Evolutionary conservation across 2,329 filamentous ascomycete species (phyloP).

Genomic region (Colletotrichum paranaense): DNA sequence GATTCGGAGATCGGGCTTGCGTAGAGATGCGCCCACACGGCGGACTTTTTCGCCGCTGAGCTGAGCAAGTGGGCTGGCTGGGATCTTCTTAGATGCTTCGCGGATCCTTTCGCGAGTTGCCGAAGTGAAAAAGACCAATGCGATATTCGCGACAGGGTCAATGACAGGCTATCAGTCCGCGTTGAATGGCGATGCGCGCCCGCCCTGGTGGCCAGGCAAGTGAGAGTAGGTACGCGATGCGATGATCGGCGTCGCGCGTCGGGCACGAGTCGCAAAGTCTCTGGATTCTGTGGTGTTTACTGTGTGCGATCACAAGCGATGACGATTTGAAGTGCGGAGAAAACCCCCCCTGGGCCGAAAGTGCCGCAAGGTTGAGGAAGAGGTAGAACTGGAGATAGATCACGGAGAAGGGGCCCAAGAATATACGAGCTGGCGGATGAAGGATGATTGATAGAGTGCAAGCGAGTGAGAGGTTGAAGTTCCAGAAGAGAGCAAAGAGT

Average conservation of each 20-base stretch:
- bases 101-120: neutral
- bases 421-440: neutral
- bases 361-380: neutral
- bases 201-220: neutral
- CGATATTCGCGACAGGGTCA: neutral
- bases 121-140: neutral
- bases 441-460: neutral
- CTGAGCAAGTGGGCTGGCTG: neutral
- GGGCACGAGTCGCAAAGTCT: neutral
- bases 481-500: neutral
- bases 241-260: slow-evolving; percentile 26
- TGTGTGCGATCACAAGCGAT: slow-evolving; percentile 14
- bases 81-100: slow-evolving; percentile 2
- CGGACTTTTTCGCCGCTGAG: neutral
- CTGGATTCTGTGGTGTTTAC: slow-evolving; percentile 21
- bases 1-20: slow-evolving; percentile 14
- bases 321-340: slow-evolving; percentile 24
- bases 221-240: neutral
- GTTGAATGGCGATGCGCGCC: neutral
- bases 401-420: neutral
- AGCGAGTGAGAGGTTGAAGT: neutral
- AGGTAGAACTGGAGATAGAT: neutral
- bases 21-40: slow-evolving; percentile 1
- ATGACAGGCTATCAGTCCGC: neutral
- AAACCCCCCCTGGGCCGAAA: neutral